Base-by-base conservation (phyloP, 768 basidiomycete genomes). In the Ramaria sp. region DNA sequence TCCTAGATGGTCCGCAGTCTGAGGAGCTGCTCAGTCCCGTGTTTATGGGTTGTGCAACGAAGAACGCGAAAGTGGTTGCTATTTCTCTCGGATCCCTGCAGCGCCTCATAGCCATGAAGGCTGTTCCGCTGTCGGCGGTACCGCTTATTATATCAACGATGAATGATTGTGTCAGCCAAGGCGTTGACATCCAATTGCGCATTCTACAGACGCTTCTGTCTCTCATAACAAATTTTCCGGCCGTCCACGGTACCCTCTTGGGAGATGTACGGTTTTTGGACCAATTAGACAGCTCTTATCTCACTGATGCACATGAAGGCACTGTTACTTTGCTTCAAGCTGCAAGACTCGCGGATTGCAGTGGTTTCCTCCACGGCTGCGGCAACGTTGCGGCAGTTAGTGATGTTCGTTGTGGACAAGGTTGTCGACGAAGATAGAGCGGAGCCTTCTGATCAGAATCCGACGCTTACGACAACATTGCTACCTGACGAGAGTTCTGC, bases 331-430 rank as follows among this genome's bases (percentile, higher is more conserved):
- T 97, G 93, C 65, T 98, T 98, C 78, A 91, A 85, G 68, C 73
- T 97, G 24, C 93, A 97, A 69, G 96, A 97, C 59, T 94, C 91
- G 0, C 84, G 90, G 61, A 96, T 94, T 22, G 88, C 92, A 0
- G 95, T 98, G 24, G 95, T 99, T 7, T 95, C 93, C 2, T 94
- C 91, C 0, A 98, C 96, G 3, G 95, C 95, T 1, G 94, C 94
- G 2, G 96, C 96, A 0, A 97, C 94, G 0, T 78, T 97, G 4
- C 85, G 94, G 2, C 95, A 98, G 67, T 77, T 97, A 1, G 91
- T 98, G 46, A 97, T 99, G 94, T 90, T 97, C 62, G 85, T 97
- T 17, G 89, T 97, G 45, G 96, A 99, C 71, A 93, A 95, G 66
- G 88, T 97, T 69, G 81, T 84, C 1, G 77, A 80, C 17, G 90